Conservation (phyloP, 2,329 filamentous ascomycete genomes). For the Endothia cerciana region DNA sequence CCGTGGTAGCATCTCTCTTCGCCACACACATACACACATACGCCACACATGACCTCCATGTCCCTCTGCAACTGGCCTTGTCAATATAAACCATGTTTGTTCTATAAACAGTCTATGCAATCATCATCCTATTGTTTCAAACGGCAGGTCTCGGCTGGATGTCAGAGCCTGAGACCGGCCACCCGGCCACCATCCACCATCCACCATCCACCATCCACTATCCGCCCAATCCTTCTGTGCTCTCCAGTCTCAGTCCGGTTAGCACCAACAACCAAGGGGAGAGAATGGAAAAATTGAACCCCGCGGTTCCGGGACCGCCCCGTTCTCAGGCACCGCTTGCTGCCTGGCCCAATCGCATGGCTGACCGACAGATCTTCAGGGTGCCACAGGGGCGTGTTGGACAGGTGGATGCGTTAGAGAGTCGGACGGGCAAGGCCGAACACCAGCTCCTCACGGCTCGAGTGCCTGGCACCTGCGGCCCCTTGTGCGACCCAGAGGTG, state of each 20-base stretch:
- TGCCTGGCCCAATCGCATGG: constrained; percentile 17
- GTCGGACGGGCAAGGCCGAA: constrained; percentile 5
- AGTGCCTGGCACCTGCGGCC: background rate
- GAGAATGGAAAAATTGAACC: background rate
- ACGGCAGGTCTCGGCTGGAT: constrained; percentile 21
- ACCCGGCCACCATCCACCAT: constrained; percentile 5
- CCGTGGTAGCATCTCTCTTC: background rate
- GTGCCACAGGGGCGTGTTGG: background rate
- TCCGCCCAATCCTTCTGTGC: constrained; percentile 7
- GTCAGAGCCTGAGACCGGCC: constrained; percentile 25
- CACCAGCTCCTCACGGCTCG: background rate
- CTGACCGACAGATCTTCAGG: background rate
- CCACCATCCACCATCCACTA: constrained; percentile 9
- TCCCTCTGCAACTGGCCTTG: background rate
- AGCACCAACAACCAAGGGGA: background rate
- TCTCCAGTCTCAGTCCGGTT: constrained; percentile 1
- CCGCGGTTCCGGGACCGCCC: constrained; percentile 13
- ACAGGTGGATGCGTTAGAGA: constrained; percentile 11
- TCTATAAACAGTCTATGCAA: constrained; percentile 15
- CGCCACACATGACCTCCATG: background rate
- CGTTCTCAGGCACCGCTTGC: constrained; percentile 16
- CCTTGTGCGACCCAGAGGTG: constrained; percentile 6
- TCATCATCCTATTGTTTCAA: constrained; percentile 9
- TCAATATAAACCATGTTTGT: background rate
- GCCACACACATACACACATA: no score